These are phyloP conservation scores for Hymenoscyphus fructigenus DNA, from an alignment of 2,329 filamentous ascomycete genomes.

Conservation along the genomic window DNA sequence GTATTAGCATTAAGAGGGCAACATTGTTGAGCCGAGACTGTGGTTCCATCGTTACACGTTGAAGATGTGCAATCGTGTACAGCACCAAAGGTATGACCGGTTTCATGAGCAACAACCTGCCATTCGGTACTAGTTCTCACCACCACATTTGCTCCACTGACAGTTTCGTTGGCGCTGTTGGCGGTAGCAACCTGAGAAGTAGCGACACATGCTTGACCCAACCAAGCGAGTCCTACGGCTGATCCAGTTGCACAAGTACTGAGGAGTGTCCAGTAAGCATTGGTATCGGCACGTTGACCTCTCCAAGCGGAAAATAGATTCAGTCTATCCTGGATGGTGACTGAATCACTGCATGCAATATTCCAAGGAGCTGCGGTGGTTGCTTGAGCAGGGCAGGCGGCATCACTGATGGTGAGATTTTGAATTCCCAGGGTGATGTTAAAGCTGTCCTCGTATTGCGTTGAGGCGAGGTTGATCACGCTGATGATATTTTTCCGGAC, in stretches of 20 bases:
- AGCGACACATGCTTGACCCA: constrained; percentile 77
- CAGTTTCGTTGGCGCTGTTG: constrained; percentile 61
- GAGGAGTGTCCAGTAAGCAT: constrained; percentile 89
- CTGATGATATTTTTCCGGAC: constrained; percentile 74
- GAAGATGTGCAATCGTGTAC: constrained; percentile 81
- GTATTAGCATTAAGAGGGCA: constrained; percentile 69
- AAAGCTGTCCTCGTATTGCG: constrained; percentile 85
- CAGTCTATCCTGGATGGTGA: constrained; percentile 72
- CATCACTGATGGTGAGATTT: constrained; percentile 76
- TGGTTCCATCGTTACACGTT: constrained; percentile 65
- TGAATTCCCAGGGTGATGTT: constrained; percentile 91
- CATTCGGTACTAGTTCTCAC: constrained; percentile 81
- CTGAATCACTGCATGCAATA: constrained; percentile 62
- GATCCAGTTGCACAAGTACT: constrained; percentile 71
- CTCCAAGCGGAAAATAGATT: constrained; percentile 90
- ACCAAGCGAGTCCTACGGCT: constrained; percentile 90
- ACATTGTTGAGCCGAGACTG: constrained; percentile 63
- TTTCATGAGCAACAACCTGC: constrained; percentile 95
- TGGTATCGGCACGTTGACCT: constrained; percentile 70
- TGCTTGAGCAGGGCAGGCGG: constrained; percentile 70
- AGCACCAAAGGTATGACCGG: constrained; percentile 91
- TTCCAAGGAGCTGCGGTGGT: constrained; percentile 79
- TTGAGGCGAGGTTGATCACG: constrained; percentile 82
- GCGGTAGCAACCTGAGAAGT: constrained; percentile 55
- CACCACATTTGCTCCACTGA: constrained; percentile 87